These are phyloP conservation scores for Ocimum tenuiflorum DNA, from an alignment of 257 asterid species.

Conservation along the genomic window DNA sequence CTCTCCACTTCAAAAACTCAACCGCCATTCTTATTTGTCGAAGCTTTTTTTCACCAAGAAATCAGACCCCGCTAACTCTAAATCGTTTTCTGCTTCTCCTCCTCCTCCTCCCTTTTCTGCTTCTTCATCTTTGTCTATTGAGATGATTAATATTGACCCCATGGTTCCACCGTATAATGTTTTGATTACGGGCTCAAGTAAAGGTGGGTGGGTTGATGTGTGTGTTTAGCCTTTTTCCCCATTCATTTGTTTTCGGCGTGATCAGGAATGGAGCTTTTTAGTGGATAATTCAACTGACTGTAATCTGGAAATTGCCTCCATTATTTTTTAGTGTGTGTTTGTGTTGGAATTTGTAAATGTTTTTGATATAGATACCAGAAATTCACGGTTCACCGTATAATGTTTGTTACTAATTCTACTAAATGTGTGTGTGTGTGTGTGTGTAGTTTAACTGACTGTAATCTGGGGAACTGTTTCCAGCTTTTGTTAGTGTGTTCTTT, in stretches of 20 bases:
- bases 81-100: conserved; percentile 15
- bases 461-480: not conserved
- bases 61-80: not conserved
- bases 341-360: not conserved
- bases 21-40: not conserved
- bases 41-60: conserved; percentile 14
- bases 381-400: no score
- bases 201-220: conserved; percentile 36
- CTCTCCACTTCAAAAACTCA: conserved; percentile 6
- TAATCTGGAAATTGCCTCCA: not conserved
- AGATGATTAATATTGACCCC: conserved; percentile 27
- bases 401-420: not conserved
- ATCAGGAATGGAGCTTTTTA: not conserved
- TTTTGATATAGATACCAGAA: no score
- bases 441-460: not conserved
- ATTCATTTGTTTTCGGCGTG: not conserved
- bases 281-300: not conserved
- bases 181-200: conserved; percentile 76
- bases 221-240: no score
- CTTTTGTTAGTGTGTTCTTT: not conserved
- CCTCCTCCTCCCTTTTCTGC: conserved; percentile 19
- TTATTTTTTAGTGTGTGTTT: not conserved
- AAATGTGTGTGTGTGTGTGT: no score
- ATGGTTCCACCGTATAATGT: conserved; percentile 83
- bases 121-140: not conserved